Conservation (phyloP, 1,284 basidiomycete genomes). For the Malassezia dermatis region DNA sequence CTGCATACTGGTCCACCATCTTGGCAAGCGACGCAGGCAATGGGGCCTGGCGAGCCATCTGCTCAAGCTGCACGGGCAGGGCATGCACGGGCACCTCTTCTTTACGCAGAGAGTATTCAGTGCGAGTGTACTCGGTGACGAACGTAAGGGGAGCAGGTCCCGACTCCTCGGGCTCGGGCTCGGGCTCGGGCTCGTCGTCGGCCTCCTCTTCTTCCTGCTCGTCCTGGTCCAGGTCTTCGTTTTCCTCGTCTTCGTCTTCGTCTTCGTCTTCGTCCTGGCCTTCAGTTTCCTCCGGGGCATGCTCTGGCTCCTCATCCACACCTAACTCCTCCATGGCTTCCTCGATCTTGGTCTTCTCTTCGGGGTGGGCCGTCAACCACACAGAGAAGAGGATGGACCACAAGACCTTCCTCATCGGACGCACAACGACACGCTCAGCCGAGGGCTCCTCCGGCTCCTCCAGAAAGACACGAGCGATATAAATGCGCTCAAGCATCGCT, state of each 20-base stretch:
- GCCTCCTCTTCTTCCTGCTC: background rate
- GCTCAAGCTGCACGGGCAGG: background rate
- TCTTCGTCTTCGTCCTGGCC: background rate
- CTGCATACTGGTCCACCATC: background rate
- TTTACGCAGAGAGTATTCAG: constrained; percentile 15
- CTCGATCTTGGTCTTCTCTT: constrained; percentile 3
- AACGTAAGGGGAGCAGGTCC: constrained; percentile 3
- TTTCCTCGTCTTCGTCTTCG: background rate
- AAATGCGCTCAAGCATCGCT: constrained; percentile 16
- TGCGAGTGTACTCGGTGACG: constrained; percentile 18
- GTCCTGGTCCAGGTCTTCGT: background rate
- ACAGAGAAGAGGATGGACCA: constrained; percentile 12
- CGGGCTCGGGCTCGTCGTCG: background rate
- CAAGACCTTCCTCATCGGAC: constrained; percentile 7
- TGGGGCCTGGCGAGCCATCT: background rate
- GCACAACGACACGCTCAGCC: constrained; percentile 10
- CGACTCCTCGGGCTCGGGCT: constrained; percentile 5
- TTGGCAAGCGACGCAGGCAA: background rate
- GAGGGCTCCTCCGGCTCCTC: constrained; percentile 18
- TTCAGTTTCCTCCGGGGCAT: background rate
- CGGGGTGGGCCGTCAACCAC: constrained; percentile 15
- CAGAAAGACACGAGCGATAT: constrained; percentile 16
- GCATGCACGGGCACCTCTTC: constrained; percentile 13
- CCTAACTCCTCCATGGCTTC: constrained; percentile 4
- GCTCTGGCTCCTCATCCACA: background rate